Evolutionary conservation across 202 grass and related monocot species (phyloP).

Genomic region (Schoenoplectus triqueter): DNA sequence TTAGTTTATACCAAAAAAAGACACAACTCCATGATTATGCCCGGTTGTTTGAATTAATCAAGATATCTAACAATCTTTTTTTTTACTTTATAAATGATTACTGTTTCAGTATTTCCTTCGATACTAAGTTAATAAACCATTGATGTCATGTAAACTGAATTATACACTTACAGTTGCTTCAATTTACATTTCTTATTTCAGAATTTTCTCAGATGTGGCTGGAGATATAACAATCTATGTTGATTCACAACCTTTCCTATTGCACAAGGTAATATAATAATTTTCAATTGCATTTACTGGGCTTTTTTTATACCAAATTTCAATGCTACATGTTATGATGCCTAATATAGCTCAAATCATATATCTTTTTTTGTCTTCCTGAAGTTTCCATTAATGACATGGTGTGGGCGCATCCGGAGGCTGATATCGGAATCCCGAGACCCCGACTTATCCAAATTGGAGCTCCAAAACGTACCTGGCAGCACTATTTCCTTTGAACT

Average conservation of each 20-base stretch:
- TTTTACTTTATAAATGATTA: constrained; percentile 8
- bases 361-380: constrained; percentile 42
- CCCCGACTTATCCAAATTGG: constrained; percentile 63
- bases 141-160: constrained; percentile 1
- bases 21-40: constrained; percentile 29
- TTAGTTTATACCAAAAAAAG: constrained; percentile 39
- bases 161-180: constrained; percentile 11
- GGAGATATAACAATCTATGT: constrained; percentile 82
- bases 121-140: constrained; percentile 10
- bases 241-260: constrained; percentile 77
- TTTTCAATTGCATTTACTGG: constrained; percentile 2
- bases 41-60: constrained; percentile 36
- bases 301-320: constrained; percentile 15
- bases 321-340: not conserved
- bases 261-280: constrained; percentile 70
- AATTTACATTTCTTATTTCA: constrained; percentile 44
- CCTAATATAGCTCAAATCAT: constrained; percentile 10
- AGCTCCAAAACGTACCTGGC: constrained; percentile 80
- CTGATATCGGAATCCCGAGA: constrained; percentile 67
- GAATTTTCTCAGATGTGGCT: constrained; percentile 97
- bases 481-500: constrained; percentile 76
- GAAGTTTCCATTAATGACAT: constrained; percentile 82
- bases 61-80: constrained; percentile 20
- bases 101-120: not conserved
- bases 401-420: constrained; percentile 72